Evolutionary conservation across 768 basidiomycete genomes (phyloP), one percentile per base, ranked within the genome.

Genomic region (Podaxis mareebaensis): DNA sequence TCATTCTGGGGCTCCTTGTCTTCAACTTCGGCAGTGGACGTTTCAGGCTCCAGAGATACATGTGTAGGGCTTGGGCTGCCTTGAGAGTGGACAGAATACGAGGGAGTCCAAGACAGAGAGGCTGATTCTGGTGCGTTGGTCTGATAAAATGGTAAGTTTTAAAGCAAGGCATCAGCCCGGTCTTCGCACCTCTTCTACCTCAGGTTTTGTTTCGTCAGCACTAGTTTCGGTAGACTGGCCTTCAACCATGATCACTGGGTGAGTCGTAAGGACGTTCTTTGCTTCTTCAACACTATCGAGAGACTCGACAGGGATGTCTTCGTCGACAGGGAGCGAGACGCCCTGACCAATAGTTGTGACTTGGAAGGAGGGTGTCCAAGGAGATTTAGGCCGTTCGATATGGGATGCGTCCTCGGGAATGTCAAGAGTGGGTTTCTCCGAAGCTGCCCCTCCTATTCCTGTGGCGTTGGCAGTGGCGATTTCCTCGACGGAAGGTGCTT

Each of bases 351-450:
- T 66, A 28, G 81, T 78, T 12, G 75, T 81, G 24, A 85, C 83
- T 62, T 79, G 80, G 76, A 83, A 86, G 2, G 84, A 83, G 6
- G 83, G 79, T 13, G 78, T 79, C 81, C 80, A 84, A 30, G 82
- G 82, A 15, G 81, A 82, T 65, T 81, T 82, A 22, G 81, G 81
- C 40, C 78, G 73, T 54, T 82, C 81, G 13, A 76, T 12, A 15
- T 24, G 49, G 8, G 52, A 13, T 44, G 53, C 26, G 6, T 60
- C 49, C 4, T 53, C 60, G 4, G 52, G 40, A 28, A 63, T 51
- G 30, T 56, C 48, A 40, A 63, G 55, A 15, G 36, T 15, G 36
- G 20, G 48, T 28, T 40, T 40, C 46, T 39, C 33, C 4, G 46
- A 20, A 4, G n/a, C 13, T 28, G 22, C 15, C 3, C 51, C 61